Evolutionary conservation across 257 asterid species (phyloP).

Genomic region (Nicotiana benthamiana): DNA sequence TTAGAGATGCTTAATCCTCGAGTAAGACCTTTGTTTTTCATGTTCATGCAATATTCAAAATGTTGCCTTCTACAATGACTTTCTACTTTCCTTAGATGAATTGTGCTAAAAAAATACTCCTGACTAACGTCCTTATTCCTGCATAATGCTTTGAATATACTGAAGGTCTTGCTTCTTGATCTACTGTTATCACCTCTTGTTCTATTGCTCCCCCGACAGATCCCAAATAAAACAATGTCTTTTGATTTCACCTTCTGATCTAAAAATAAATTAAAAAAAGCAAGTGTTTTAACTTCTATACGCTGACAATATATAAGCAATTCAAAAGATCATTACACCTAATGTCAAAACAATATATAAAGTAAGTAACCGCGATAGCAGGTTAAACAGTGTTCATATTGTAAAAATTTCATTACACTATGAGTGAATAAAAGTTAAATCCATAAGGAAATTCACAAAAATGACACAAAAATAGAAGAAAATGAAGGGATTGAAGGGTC

Average conservation of each 20-base stretch:
- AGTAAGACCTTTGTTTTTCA: constrained; percentile 36
- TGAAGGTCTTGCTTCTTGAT: constrained; percentile 27
- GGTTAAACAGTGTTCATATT: no score
- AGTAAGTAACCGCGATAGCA: neutral
- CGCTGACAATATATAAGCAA: neutral
- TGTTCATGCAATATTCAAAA: constrained; percentile 32
- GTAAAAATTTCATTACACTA: neutral
- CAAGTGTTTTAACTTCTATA: neutral
- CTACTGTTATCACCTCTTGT: constrained; percentile 14
- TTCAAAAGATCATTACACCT: neutral
- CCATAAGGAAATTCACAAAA: neutral
- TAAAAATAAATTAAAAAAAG: neutral
- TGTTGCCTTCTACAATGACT: constrained; percentile 18
- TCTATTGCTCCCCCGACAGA: neutral
- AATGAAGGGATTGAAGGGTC: neutral
- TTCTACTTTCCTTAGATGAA: constrained; percentile 29
- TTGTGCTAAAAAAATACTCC: constrained; percentile 39
- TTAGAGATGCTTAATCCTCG: constrained; percentile 26
- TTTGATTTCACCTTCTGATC: constrained; percentile 10
- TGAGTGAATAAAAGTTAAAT: neutral
- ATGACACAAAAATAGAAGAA: neutral
- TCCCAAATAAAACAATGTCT: constrained; percentile 2
- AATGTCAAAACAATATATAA: neutral
- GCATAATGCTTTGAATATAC: constrained; percentile 15
- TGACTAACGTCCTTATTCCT: constrained; percentile 34